Evolutionary conservation across 257 asterid species (phyloP).

Genomic region (Echium plantagineum): DNA sequence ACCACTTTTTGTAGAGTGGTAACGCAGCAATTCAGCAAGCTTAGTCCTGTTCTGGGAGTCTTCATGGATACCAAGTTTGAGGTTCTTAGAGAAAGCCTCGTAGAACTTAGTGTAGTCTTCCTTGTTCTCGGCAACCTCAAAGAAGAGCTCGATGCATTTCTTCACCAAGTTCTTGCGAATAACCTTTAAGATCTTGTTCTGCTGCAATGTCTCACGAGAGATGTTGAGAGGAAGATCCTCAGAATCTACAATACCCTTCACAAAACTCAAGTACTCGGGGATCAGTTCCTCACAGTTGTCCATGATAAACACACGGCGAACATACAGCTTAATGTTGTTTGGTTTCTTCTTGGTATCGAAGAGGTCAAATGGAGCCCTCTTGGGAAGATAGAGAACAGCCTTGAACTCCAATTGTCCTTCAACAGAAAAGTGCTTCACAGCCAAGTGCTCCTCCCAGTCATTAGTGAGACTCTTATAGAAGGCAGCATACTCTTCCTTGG

Average conservation of each 20-base stretch:
- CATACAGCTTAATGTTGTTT: background rate
- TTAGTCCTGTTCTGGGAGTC: background rate
- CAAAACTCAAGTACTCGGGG: background rate
- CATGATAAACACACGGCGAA: background rate
- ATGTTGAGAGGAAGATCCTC: background rate
- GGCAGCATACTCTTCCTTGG: background rate
- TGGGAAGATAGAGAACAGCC: background rate
- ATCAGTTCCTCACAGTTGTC: background rate
- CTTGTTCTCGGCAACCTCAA: background rate
- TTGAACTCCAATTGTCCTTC: background rate
- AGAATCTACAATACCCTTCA: background rate
- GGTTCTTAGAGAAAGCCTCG: background rate
- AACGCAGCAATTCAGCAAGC: background rate
- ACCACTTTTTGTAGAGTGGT: background rate
- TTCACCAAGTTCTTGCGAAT: background rate
- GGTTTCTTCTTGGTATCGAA: background rate
- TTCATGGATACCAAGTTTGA: background rate
- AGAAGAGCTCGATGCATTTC: background rate
- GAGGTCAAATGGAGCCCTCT: background rate
- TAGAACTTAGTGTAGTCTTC: background rate
- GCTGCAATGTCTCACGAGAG: background rate
- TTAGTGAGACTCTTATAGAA: background rate
- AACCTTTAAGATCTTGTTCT: background rate
- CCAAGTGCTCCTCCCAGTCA: background rate
- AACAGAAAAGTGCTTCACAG: background rate